These are phyloP conservation scores for Crepidotus variabilis DNA, from an alignment of 768 basidiomycete genomes.

Conservation along the genomic window DNA sequence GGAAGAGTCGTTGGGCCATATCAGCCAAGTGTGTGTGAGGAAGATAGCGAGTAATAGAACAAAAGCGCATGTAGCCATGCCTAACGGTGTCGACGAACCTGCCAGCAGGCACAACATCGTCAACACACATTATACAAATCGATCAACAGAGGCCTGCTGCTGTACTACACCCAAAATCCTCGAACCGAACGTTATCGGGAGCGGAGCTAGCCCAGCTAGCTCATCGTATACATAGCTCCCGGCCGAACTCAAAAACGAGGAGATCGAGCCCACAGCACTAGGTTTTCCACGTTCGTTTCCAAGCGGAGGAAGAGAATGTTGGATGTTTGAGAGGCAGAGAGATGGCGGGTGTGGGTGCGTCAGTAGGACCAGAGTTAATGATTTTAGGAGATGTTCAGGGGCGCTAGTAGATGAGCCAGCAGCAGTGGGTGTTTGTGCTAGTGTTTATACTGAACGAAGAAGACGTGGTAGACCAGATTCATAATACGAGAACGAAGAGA, in stretches of 20 bases:
- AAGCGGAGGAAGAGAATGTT: slow-evolving; percentile 6
- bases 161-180: slow-evolving; percentile 11
- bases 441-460: neutral
- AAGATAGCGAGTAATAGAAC: no score
- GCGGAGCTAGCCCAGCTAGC: neutral
- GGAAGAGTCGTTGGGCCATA: no score
- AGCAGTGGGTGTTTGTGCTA: neutral
- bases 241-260: neutral
- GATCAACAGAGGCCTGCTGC: slow-evolving; percentile 20
- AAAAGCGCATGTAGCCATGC: no score
- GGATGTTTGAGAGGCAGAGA: neutral
- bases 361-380: neutral
- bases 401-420: neutral
- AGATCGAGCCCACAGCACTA: slow-evolving; percentile 2
- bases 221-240: neutral
- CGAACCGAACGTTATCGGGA: slow-evolving; percentile 5
- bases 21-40: no score
- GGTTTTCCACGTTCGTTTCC: neutral
- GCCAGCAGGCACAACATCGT: no score
- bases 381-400: neutral
- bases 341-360: slow-evolving; percentile 4
- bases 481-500: slow-evolving; percentile 13
- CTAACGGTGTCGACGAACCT: no score
- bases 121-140: slow-evolving; percentile 9
- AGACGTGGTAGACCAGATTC: neutral